Percentiles rank a stretch among this genome's conserved stretches.
These are phyloP conservation scores for Naganishia friedmannii DNA, from an alignment of 768 basidiomycete species.

Conservation along the genomic window DNA sequence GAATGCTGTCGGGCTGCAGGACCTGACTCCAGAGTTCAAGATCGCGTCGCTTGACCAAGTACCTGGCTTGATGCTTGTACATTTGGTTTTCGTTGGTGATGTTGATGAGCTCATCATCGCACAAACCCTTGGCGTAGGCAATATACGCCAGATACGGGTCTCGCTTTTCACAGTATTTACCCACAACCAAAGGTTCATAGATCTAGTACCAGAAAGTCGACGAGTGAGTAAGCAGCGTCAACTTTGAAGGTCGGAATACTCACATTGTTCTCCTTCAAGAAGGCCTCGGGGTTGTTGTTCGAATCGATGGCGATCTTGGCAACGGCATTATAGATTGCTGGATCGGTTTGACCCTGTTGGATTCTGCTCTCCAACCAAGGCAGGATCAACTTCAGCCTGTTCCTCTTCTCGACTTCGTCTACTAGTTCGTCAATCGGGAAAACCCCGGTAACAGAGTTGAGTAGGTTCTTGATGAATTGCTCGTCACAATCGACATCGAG, in stretches of 20 bases:
- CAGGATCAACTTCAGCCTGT: conserved; percentile 90
- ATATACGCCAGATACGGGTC: conserved; percentile 99
- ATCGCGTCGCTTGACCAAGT: conserved; percentile 91
- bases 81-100: conserved; percentile 99
- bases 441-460: conserved; percentile 89
- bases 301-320: conserved; percentile 99
- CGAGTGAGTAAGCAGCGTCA: not conserved
- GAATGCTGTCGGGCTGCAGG: conserved; percentile 78
- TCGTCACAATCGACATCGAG: conserved; percentile 99
- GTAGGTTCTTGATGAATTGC: conserved; percentile 85
- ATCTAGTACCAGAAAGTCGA: conserved; percentile 57
- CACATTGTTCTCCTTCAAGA: conserved; percentile 98
- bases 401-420: conserved; percentile 92
- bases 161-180: conserved; percentile 98
- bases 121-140: conserved; percentile 97
- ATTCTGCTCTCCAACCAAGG: conserved; percentile 96
- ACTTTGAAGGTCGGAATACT: conserved; percentile 46
- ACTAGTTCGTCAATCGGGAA: conserved; percentile 98
- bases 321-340: conserved; percentile 90
- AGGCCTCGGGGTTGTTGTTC: conserved; percentile 95
- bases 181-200: conserved; percentile 94
- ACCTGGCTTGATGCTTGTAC: conserved; percentile 99
- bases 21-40: conserved; percentile 97
- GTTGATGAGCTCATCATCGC: conserved; percentile 91
- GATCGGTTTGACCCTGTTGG: conserved; percentile 87